Evolutionary conservation across 768 basidiomycete genomes (phyloP).

Genomic region (Tephrocybe rancida): DNA sequence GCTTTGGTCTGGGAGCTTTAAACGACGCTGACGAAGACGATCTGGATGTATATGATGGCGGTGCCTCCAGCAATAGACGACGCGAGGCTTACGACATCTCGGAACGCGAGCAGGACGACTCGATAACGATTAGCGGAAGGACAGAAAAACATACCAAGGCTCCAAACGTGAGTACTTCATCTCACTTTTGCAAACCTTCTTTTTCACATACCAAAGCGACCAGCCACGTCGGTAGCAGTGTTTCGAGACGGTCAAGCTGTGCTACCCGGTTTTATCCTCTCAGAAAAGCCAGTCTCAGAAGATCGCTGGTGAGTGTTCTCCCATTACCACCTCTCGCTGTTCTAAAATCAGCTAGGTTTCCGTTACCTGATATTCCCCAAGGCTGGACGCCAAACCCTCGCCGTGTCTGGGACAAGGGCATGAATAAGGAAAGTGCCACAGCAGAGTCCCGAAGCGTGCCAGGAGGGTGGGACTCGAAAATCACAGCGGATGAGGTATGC

Average conservation of each 20-base stretch:
- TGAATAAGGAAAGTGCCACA: conserved; percentile 50
- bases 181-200: background rate
- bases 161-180: conserved; percentile 28
- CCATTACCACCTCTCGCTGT: background rate
- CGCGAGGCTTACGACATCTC: conserved; percentile 67
- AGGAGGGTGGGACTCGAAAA: conserved; percentile 53
- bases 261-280: conserved; percentile 74
- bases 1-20: conserved; percentile 86
- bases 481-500: conserved; percentile 76
- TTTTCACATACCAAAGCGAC: conserved; percentile 35
- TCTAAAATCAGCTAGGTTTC: conserved; percentile 59
- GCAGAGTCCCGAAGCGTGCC: conserved; percentile 32
- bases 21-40: conserved; percentile 97
- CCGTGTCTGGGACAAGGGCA: conserved; percentile 62
- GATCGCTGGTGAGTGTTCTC: conserved; percentile 60
- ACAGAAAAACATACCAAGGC: conserved; percentile 21
- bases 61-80: conserved; percentile 35
- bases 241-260: conserved; percentile 81
- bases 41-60: conserved; percentile 76
- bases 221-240: conserved; percentile 28
- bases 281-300: conserved; percentile 66
- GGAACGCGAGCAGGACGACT: conserved; percentile 68
- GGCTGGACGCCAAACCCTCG: conserved; percentile 88
- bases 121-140: conserved; percentile 42
- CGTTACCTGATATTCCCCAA: conserved; percentile 76